These are phyloP conservation scores for Sugiyamaella americana DNA, from an alignment of 805 yeast species.

Conservation along the genomic window DNA sequence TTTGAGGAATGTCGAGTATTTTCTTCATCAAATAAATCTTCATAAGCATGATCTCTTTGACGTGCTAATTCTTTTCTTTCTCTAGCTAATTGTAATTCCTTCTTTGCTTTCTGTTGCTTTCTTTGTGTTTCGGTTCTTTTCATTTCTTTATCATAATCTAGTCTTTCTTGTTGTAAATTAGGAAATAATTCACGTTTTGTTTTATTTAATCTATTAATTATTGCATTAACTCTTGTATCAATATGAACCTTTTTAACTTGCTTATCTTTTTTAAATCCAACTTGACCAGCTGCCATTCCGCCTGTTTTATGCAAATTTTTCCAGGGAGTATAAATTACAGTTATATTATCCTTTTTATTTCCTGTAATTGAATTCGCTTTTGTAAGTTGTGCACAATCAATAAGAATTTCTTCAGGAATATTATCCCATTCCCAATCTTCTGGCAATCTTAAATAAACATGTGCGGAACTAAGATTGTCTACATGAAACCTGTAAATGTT, in stretches of 20 bases:
- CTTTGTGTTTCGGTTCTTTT: constrained; percentile 26
- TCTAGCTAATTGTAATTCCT: constrained; percentile 35
- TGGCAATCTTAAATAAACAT: constrained; percentile 57
- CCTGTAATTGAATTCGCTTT: constrained; percentile 75
- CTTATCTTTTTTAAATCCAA: constrained; percentile 58
- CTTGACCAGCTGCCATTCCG: constrained; percentile 74
- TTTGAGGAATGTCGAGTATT: constrained; percentile 40
- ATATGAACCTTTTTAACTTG: constrained; percentile 49
- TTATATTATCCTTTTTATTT: constrained; percentile 59
- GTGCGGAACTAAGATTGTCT: constrained; percentile 71
- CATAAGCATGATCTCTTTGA: constrained; percentile 39
- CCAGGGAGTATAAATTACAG: constrained; percentile 70
- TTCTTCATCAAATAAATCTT: constrained; percentile 45
- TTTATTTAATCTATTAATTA: constrained; percentile 57
- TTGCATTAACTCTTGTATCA: constrained; percentile 49
- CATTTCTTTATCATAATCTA: constrained; percentile 38
- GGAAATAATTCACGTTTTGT: constrained; percentile 53
- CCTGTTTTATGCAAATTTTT: constrained; percentile 59
- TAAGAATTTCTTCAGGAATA: constrained; percentile 48
- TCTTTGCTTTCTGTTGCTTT: constrained; percentile 36
- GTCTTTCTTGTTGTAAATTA: constrained; percentile 39
- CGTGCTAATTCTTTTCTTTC: constrained; percentile 28
- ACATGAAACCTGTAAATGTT: constrained; percentile 65
- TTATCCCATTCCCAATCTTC: constrained; percentile 41
- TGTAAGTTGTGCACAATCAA: constrained; percentile 64